Conservation (phyloP, 768 basidiomycete genomes). For the Russula earlei region DNA sequence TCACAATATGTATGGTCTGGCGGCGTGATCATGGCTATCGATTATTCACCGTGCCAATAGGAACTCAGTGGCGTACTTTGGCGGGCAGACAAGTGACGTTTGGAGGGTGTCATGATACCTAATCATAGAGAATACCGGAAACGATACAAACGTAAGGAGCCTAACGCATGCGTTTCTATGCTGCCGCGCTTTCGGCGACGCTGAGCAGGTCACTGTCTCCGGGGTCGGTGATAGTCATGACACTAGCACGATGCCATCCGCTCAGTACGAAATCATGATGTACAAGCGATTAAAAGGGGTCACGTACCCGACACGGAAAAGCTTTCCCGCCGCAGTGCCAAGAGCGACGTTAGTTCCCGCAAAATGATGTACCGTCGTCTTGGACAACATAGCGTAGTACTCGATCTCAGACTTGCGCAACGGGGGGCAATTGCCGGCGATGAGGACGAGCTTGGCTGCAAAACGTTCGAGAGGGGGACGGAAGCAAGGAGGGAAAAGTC, state of each 20-base stretch:
- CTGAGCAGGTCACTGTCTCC: constrained; percentile 94
- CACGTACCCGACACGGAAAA: constrained; percentile 92
- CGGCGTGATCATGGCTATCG: neutral
- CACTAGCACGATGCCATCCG: constrained; percentile 38
- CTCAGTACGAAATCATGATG: neutral
- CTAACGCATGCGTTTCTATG: constrained; percentile 33
- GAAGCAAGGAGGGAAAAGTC: constrained; percentile 27
- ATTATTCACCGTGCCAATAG: neutral
- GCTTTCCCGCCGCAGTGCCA: constrained; percentile 97
- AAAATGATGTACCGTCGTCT: constrained; percentile 98
- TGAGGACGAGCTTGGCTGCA: constrained; percentile 94
- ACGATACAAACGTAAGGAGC: constrained; percentile 12
- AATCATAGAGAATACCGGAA: constrained; percentile 16
- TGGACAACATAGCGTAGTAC: constrained; percentile 99
- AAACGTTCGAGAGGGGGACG: constrained; percentile 18
- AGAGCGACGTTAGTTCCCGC: constrained; percentile 95
- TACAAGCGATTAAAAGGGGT: constrained; percentile 5
- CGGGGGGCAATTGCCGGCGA: constrained; percentile 98
- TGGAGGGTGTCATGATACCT: constrained; percentile 15
- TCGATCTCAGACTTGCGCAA: constrained; percentile 98
- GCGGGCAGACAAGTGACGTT: neutral
- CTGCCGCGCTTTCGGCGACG: constrained; percentile 64
- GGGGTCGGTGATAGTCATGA: constrained; percentile 93
- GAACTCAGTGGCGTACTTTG: neutral
- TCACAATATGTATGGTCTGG: neutral